Base-by-base conservation (phyloP, 2,329 filamentous ascomycete species). In the Trichoderma afroharzianum region DNA sequence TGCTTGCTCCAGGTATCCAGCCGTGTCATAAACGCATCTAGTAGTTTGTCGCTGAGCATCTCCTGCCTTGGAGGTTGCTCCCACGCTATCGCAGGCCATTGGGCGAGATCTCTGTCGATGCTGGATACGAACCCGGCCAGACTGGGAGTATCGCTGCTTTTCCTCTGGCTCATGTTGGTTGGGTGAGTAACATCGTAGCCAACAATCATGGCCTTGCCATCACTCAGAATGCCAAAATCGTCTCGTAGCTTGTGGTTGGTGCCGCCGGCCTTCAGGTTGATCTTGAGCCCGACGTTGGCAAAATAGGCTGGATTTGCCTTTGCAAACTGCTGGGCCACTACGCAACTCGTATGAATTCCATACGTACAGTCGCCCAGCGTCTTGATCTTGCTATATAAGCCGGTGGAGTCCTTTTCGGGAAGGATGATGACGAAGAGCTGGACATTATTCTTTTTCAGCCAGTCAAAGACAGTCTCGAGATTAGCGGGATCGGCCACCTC, bases 131-230 rank as follows among this genome's bases (percentile, higher is more conserved):
- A 88, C 0, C 90, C 93, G 3, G 93, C 93, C 63, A 97, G 86
- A 79, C 92, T 96, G 1, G 93, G 93, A 0, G 92, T 75, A 18
- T 77, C 77, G 18, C 74, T 76, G 33, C 75, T 76, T 58, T 79
- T 78, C 28, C 50, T 74, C 2, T 73, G 36, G n/a, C 78, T 72
- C 21, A 87, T 78, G 74, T 88, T 88, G 6, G 94, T 95, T 0
- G 95, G 94, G 76, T 97, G 95, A 0, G 94, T 97, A 1, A 97
- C 94, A 77, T 97, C 95, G 75, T 96, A 91, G 0, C 95, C 94
- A 9, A 97, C 89, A 1, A 97, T 82, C 90, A 98, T 97, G 0
- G 94, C 97, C 75, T 90, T 90, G 1, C 88, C 88, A 39, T 91
- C 85, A 53, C 84, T 83, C 69, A 94, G 81, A 0, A 94, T 84